phyloP scores from a whole-genome alignment of 2,329 filamentous ascomycete species.

The Alternaria sp. region DNA sequence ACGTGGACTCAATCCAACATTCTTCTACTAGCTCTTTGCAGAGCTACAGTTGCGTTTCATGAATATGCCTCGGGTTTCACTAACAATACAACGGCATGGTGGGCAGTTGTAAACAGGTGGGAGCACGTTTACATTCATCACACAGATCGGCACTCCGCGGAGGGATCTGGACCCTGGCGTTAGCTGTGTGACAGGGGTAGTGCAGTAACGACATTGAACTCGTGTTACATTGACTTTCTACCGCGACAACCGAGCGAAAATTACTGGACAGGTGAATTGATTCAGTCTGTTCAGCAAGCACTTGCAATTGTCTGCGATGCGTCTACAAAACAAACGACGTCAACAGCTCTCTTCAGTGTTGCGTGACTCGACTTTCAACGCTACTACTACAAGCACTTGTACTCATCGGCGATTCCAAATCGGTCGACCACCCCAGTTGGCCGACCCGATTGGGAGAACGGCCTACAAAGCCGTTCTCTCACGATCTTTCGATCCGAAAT shows the following conservation, averaged over 20 bases:
- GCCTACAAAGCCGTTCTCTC: not conserved
- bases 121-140: not conserved
- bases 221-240: not conserved
- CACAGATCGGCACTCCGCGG: slow-evolving; percentile 3
- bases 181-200: not conserved
- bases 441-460: not conserved
- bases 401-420: not conserved
- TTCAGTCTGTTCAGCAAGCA: not conserved
- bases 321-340: not conserved
- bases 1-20: not conserved
- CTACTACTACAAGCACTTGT: not conserved
- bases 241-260: not conserved
- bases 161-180: slow-evolving; percentile 2
- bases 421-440: not conserved
- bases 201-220: not conserved
- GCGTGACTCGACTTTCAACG: slow-evolving; percentile 1
- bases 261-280: too few species aligned
- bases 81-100: not conserved
- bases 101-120: slow-evolving; percentile 1
- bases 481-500: not conserved
- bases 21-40: not conserved
- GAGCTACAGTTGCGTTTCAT: not conserved
- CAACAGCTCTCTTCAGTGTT: not conserved
- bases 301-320: not conserved
- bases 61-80: not conserved